Percentiles rank a stretch among this genome's conserved stretches.
Conservation (phyloP, 331 rosid genomes). For the Quercus phellos region DNA sequence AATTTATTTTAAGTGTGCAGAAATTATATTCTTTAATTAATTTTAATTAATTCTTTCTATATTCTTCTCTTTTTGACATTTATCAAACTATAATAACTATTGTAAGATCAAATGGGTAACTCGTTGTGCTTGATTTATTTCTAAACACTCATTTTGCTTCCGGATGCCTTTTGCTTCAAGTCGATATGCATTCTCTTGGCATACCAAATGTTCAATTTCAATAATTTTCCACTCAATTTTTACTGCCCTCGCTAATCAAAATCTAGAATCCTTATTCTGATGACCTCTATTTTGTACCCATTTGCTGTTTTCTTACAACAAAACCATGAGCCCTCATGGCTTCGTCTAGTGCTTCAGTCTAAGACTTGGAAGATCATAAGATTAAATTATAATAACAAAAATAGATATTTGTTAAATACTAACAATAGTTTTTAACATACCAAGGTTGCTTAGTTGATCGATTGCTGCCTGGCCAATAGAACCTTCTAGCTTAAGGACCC, state of each 20-base stretch:
- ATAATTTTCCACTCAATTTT: not conserved
- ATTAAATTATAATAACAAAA: slow-evolving; percentile 12
- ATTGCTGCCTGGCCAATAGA: slow-evolving; percentile 83
- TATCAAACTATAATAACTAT: not conserved
- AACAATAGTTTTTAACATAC: slow-evolving; percentile 36
- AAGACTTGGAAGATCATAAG: not conserved
- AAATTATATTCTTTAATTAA: not conserved
- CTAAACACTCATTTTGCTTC: not conserved
- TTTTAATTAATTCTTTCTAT: not conserved
- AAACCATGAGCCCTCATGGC: not conserved
- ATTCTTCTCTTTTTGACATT: not conserved
- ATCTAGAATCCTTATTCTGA: not conserved
- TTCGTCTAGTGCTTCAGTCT: not conserved
- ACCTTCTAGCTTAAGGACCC: slow-evolving; percentile 78
- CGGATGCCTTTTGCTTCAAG: not conserved
- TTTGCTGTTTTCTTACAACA: not conserved
- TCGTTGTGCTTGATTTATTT: not conserved
- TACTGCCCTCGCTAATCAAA: not conserved
- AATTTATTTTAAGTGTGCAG: not conserved
- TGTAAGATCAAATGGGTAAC: not conserved
- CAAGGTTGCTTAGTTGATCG: slow-evolving; percentile 77
- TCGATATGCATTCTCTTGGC: not conserved
- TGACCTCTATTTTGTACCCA: not conserved
- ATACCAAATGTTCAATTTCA: not conserved
- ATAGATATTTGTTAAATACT: not conserved